Base-by-base conservation (phyloP, 2,329 filamentous ascomycete species). In the Blumeria hordei region DNA sequence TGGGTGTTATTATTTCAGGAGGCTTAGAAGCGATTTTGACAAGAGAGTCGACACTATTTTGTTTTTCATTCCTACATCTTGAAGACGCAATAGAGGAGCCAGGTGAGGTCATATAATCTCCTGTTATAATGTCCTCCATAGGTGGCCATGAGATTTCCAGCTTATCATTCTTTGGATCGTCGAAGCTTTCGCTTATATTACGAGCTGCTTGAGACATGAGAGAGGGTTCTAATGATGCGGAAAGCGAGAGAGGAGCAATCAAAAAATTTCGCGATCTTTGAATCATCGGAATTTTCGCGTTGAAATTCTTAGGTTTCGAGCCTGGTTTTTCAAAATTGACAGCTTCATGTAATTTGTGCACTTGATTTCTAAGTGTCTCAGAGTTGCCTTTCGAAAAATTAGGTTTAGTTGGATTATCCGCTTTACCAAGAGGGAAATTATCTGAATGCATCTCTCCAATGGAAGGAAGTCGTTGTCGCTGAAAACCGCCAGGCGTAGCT, bases 221-320 rank as follows among this genome's bases (percentile, higher is more conserved):
- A 74, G 57, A 85, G 80, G 76, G 76, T 53, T 77, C 82, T 21
- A 74, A 77, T 36, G 76, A 85, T 14, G 86, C 86, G 0, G 85
- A 83, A 7, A 85, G 73, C 12, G 77, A 73, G 33, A 73, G 70
- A 1, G 71, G 71, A 45, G 69, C 68, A 59, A 28, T 53, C 35
- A 16, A 28, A 54, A 62, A 65, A 67, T 44, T 72, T 56, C 36
- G 68, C 68, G 41, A 61, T 62, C 55, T 76, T 70, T 56, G 73
- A 68, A 83, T 77, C 69, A 81, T 78, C 0, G 80, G 77, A 57
- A 76, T 28, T 28, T 28, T 28, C 4, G 21, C 21, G 21, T 28
- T 28, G 21, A 28, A 28, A 28, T 28, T 28, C 21, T 28, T 28
- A 28, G 21, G 21, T 28, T 28, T 28, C 21, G 21, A 28, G 21